Percentiles rank a stretch among this genome's conserved stretches.
Conservation (phyloP, 108 stramenopile genomes). For the Nannochloropsis gaditana region DNA sequence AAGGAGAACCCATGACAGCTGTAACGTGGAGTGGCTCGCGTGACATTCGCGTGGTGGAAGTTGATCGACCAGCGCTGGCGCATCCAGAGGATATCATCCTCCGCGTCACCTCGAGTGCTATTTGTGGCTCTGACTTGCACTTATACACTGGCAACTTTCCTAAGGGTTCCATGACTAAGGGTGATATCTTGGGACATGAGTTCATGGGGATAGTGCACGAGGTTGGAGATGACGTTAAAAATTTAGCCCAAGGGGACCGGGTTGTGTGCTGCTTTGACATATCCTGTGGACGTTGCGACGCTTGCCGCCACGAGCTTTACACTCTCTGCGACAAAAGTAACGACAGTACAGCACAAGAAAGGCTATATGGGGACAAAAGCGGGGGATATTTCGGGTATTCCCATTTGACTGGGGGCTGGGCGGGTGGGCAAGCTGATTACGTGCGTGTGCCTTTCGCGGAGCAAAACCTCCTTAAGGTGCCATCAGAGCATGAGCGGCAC, state of each 20-base stretch:
- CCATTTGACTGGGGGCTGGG: constrained; percentile 2
- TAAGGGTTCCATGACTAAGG: background rate
- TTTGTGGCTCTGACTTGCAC: constrained; percentile 4
- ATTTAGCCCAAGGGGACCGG: background rate
- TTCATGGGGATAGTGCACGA: background rate
- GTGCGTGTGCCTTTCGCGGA: constrained; percentile 5
- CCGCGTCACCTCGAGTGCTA: background rate
- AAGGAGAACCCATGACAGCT: constrained; percentile 10
- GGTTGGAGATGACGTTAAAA: background rate
- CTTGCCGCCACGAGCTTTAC: background rate
- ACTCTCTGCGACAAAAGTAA: constrained; percentile 13
- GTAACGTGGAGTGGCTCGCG: background rate
- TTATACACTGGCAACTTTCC: constrained; percentile 7
- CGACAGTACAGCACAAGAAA: background rate
- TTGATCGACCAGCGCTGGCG: background rate
- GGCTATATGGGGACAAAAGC: background rate
- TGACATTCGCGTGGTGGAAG: background rate
- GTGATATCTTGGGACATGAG: background rate
- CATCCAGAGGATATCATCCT: background rate
- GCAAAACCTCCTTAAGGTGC: background rate
- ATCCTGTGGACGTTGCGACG: background rate
- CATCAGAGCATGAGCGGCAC: background rate
- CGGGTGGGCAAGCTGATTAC: background rate
- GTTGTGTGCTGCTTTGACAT: constrained; percentile 3
- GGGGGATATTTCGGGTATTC: background rate